Evolutionary conservation across 805 yeast species (phyloP).

Genomic region (Scheffersomyces amazonensis): DNA sequence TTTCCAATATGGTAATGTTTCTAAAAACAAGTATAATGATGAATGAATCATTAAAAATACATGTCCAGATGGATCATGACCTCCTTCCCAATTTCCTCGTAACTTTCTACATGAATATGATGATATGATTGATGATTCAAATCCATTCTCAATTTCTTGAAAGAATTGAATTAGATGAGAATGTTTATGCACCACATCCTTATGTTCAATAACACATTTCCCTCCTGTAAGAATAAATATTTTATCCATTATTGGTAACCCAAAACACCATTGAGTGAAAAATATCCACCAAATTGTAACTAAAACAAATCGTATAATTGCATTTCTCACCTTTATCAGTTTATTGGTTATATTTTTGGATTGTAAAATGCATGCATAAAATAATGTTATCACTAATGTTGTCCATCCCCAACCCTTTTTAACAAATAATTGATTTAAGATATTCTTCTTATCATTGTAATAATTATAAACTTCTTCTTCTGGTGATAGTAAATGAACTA

Average conservation of each 20-base stretch:
- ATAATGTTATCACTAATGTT: slow-evolving; percentile 22
- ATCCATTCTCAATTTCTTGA: slow-evolving; percentile 6
- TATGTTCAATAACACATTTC: slow-evolving; percentile 43
- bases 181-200: background rate
- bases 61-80: slow-evolving; percentile 97
- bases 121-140: slow-evolving; percentile 13
- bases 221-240: slow-evolving; percentile 85
- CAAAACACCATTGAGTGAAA: slow-evolving; percentile 86
- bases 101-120: slow-evolving; percentile 34
- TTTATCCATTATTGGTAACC: slow-evolving; percentile 85
- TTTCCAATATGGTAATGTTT: slow-evolving; percentile 44
- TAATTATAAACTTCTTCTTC: slow-evolving; percentile 46
- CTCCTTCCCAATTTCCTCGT: slow-evolving; percentile 74
- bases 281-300: slow-evolving; percentile 80
- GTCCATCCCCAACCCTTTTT: slow-evolving; percentile 97
- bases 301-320: slow-evolving; percentile 42
- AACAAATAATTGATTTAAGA: slow-evolving; percentile 73
- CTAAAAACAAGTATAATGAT: slow-evolving; percentile 63
- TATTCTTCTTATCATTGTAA: slow-evolving; percentile 61
- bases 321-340: slow-evolving; percentile 8
- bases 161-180: slow-evolving; percentile 7
- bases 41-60: slow-evolving; percentile 73
- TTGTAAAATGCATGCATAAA: slow-evolving; percentile 13
- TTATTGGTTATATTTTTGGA: slow-evolving; percentile 5
- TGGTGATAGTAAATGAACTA: slow-evolving; percentile 44